Base-by-base conservation (phyloP, 441 rosid genomes). In the Corymbia calophylla region DNA sequence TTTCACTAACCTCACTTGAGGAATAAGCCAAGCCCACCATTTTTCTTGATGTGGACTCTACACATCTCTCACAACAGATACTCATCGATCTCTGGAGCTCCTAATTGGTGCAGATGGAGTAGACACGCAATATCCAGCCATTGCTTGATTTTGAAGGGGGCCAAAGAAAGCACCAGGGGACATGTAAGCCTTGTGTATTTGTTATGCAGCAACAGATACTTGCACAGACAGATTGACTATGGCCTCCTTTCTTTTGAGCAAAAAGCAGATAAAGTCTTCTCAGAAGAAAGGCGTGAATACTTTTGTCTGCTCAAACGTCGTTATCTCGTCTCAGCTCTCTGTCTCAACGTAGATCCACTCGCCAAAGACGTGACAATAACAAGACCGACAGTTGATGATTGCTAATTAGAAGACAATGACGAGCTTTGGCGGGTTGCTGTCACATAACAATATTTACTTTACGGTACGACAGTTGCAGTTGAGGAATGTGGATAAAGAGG, bases 1-100 rank as follows among this genome's bases (percentile, higher is more conserved):
- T 62, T 6, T 89, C 89, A 89, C 91, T 91, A 87, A 87, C 90
- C 89, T 92, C 92, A 70, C 94, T 93, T 92, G 58, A 77, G 88
- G 89, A 89, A 64, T 87, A 92, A 90, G 94, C 91, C 85, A 91
- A 88, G 54, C 85, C 18, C 66, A 51, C 64, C 48, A 58, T 88
- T 51, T 85, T 29, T 49, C 87, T 80, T 88, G 44, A 44, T 86
- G 10, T 60, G 23, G 10, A n/a, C 27, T 21, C 49, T n/a, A 21
- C 58, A 53, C 62, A 18, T 53, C 62, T 53, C 62, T 53, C 47
- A 5, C 39, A 8, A 5, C 48, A 31, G n/a, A 92, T 88, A 55
- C 93, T 93, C 51, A 11, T 73, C 84, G 44, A 23, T 44, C 51
- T 77, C 23, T 77, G 7, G 51, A 44, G 47, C 84, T 77, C 84